Percentiles rank a stretch among this genome's conserved stretches.
These are phyloP conservation scores for Microthlaspi erraticum DNA, from an alignment of 345 rosid genomes.

Conservation along the genomic window DNA sequence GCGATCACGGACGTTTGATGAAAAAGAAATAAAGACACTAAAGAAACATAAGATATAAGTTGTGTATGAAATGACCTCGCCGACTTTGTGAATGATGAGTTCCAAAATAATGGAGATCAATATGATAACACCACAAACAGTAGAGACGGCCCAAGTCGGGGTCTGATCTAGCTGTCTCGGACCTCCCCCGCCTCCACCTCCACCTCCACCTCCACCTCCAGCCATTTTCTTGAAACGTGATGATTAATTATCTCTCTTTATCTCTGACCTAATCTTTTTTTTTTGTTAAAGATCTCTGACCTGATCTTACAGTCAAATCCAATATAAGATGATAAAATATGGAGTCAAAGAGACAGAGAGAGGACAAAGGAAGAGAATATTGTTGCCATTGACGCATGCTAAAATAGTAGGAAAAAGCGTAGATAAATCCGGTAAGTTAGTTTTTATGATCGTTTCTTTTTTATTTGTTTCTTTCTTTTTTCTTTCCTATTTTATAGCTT, in stretches of 20 bases:
- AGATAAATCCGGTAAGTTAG: slow-evolving; percentile 19
- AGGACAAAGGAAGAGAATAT: background rate
- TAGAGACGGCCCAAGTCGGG: slow-evolving; percentile 91
- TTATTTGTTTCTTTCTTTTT: background rate
- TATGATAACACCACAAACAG: slow-evolving; percentile 66
- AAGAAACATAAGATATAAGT: background rate
- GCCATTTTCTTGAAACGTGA: slow-evolving; percentile 44
- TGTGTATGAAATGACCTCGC: slow-evolving; percentile 46
- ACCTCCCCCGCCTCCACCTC: slow-evolving; percentile 36
- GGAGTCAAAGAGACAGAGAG: slow-evolving; percentile 8
- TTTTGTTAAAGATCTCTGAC: no score
- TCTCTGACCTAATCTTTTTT: background rate
- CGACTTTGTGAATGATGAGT: slow-evolving; percentile 58
- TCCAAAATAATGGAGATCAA: slow-evolving; percentile 72
- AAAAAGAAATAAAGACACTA: background rate
- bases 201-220: slow-evolving; percentile 61
- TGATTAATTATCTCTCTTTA: background rate
- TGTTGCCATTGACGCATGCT: slow-evolving; percentile 18
- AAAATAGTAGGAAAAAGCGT: slow-evolving; percentile 29
- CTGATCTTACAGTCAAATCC: background rate
- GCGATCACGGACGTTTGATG: background rate
- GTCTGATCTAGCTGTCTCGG: slow-evolving; percentile 84
- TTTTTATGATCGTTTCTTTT: background rate
- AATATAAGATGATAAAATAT: background rate
- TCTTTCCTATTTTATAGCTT: slow-evolving; percentile 14